These are phyloP conservation scores for Daldinia sp. DNA, from an alignment of 2,329 filamentous ascomycete genomes.

Conservation along the genomic window DNA sequence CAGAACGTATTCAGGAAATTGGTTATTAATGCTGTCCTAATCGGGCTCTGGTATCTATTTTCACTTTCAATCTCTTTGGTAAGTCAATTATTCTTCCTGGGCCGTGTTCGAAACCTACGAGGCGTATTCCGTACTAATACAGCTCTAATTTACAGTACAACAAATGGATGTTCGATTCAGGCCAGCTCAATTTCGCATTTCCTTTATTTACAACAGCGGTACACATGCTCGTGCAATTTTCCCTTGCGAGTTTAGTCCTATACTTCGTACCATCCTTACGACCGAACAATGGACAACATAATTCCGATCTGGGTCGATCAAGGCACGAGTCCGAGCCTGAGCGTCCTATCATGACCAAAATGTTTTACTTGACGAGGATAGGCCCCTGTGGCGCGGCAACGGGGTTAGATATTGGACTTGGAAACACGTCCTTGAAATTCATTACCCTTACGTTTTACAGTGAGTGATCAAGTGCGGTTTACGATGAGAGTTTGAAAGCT, in stretches of 20 bases:
- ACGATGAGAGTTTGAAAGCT: neutral
- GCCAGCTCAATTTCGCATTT: conserved; percentile 88
- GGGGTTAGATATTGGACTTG: conserved; percentile 92
- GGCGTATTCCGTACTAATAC: conserved; percentile 40
- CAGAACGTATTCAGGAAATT: conserved; percentile 74
- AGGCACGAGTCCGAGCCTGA: conserved; percentile 63
- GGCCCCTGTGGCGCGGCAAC: conserved; percentile 92
- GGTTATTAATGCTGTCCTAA: conserved; percentile 79
- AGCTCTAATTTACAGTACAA: conserved; percentile 74
- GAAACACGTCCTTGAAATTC: conserved; percentile 94
- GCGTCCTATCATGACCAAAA: conserved; percentile 77
- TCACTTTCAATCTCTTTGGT: conserved; percentile 92
- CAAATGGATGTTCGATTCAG: conserved; percentile 98
- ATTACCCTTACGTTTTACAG: conserved; percentile 97
- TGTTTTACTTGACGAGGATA: conserved; percentile 92
- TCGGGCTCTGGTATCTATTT: conserved; percentile 88
- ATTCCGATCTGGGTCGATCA: conserved; percentile 59
- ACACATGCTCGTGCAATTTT: conserved; percentile 96
- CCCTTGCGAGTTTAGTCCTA: conserved; percentile 78
- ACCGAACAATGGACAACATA: conserved; percentile 62
- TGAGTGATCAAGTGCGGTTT: conserved; percentile 51
- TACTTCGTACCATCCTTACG: conserved; percentile 84
- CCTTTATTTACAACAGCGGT: conserved; percentile 93
- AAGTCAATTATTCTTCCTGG: conserved; percentile 50
- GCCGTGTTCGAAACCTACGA: neutral